A percentile compares a stretch with the other conserved stretches of the same genome.
Evolutionary conservation across 139 green algal genomes (phyloP).

Genomic region (Klebsormidium nitens): DNA sequence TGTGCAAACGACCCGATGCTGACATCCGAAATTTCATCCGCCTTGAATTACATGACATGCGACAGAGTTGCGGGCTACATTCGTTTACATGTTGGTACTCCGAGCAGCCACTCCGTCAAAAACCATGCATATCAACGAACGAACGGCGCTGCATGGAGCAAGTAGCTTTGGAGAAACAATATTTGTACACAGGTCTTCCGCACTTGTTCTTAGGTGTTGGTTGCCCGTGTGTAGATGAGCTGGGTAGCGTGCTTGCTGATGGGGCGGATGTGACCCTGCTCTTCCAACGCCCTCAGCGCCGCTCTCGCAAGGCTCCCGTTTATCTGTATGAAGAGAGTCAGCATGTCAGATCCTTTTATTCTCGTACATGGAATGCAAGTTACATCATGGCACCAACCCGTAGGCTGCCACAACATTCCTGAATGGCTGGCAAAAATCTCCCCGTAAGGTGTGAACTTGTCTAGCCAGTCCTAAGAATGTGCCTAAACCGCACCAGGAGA

Average conservation of each 20-base stretch:
- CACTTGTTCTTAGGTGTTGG: slow-evolving; percentile 49
- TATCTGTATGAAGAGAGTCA: slow-evolving; percentile 22
- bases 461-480: background rate
- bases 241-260: slow-evolving; percentile 74
- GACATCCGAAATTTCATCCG: too few species aligned
- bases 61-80: too few species aligned
- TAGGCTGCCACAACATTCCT: background rate
- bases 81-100: too few species aligned
- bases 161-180: too few species aligned
- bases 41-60: too few species aligned
- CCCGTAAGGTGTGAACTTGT: background rate
- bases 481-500: background rate
- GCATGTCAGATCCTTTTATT: background rate
- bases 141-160: too few species aligned
- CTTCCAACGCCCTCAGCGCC: slow-evolving; percentile 60
- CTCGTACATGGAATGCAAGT: background rate
- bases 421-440: background rate
- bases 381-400: background rate
- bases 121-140: too few species aligned
- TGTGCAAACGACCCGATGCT: too few species aligned
- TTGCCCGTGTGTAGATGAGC: slow-evolving; percentile 91
- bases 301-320: slow-evolving; percentile 27
- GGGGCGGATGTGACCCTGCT: slow-evolving; percentile 79
- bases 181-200: too few species aligned
- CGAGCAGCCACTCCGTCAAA: too few species aligned